A percentile compares a stretch with the other conserved stretches of the same genome.
Evolutionary conservation across 2,329 filamentous ascomycete species (phyloP).

Genomic region (Scolecobasidium constrictum): DNA sequence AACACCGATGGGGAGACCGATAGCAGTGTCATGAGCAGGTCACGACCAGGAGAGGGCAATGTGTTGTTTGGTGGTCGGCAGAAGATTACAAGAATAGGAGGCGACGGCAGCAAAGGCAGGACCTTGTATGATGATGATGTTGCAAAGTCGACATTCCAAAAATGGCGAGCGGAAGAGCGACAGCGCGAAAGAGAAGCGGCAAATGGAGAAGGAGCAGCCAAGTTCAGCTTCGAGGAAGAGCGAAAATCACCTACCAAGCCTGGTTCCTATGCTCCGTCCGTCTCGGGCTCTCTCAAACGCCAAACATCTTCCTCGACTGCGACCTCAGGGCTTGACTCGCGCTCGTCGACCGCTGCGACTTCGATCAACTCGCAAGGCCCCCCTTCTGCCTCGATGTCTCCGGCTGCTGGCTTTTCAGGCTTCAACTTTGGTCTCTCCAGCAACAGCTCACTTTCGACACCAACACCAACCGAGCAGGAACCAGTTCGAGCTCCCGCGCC

Average conservation of each 20-base stretch:
- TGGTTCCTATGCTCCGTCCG: slow-evolving; percentile 39
- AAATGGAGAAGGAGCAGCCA: slow-evolving; percentile 30
- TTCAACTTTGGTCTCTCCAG: slow-evolving; percentile 5
- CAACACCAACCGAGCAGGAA: slow-evolving; percentile 20
- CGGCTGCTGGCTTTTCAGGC: background rate
- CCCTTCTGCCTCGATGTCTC: slow-evolving; percentile 22
- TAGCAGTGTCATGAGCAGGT: slow-evolving; percentile 69
- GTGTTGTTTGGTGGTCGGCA: slow-evolving; percentile 89
- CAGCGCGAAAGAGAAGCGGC: slow-evolving; percentile 37
- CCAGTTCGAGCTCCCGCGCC: too few species aligned
- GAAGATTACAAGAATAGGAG: slow-evolving; percentile 82
- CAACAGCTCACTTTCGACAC: slow-evolving; percentile 20
- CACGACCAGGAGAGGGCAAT: slow-evolving; percentile 79
- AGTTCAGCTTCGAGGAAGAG: slow-evolving; percentile 30
- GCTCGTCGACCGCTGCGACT: slow-evolving; percentile 78
- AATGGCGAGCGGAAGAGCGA: slow-evolving; percentile 47
- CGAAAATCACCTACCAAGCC: slow-evolving; percentile 32
- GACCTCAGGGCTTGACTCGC: slow-evolving; percentile 56
- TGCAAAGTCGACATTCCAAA: slow-evolving; percentile 72
- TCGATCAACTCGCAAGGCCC: slow-evolving; percentile 66
- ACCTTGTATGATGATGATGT: slow-evolving; percentile 82
- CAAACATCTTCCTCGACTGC: slow-evolving; percentile 80
- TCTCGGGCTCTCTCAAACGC: slow-evolving; percentile 58
- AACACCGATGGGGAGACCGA: slow-evolving; percentile 54
- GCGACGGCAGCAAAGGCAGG: slow-evolving; percentile 40